Base-by-base conservation (phyloP, 768 basidiomycete genomes). In the Tricholoma furcatifolium region DNA sequence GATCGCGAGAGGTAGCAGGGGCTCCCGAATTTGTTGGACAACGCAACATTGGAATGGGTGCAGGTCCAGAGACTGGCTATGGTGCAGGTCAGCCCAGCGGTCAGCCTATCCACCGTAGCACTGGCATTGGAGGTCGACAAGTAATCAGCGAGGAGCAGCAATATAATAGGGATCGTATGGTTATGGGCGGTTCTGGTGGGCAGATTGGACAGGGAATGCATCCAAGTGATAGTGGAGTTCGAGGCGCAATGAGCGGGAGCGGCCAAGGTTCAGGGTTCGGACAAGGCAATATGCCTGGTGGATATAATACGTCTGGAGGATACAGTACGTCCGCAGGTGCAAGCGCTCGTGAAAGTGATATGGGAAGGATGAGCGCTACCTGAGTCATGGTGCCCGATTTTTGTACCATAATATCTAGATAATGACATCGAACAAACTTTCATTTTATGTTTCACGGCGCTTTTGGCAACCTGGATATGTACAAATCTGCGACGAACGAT, bases 201-300 rank as follows among this genome's bases (percentile, higher is more conserved):
- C 11, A 27, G 27, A 27, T 18, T 38, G 47, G 43, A 17, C 41
- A 40, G n/a, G 53, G 47, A 15, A 2, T 41, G 4, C 39, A 30
- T 7, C 6, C 21, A 11, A 27, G 45, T 11, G 39, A 47, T n/a
- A 46, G 41, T 17, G 44, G 50, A 36, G 40, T 24, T 23, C 49
- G 12, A 15, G 54, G 50, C n/a, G 17, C 40, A 2, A 50, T 50
- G 31, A 23, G 11, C 2, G n/a, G 32, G 3, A 38, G 32, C 15
- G 31, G 24, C 5, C 52, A 42, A 15, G n/a, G n/a, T n/a, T n/a
- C n/a, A n/a, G 40, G 20, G 0, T 54, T 43, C 10, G 47, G 35
- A 12, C 35, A 47, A 43, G 30, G 43, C 12, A 52, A 5, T 21
- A 52, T 56, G 46, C 55, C 55, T 52, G 55, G 55, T 9, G 50